Evolutionary conservation across 23 red algal genomes (phyloP).

Genomic region (Gracilaria caudata): DNA sequence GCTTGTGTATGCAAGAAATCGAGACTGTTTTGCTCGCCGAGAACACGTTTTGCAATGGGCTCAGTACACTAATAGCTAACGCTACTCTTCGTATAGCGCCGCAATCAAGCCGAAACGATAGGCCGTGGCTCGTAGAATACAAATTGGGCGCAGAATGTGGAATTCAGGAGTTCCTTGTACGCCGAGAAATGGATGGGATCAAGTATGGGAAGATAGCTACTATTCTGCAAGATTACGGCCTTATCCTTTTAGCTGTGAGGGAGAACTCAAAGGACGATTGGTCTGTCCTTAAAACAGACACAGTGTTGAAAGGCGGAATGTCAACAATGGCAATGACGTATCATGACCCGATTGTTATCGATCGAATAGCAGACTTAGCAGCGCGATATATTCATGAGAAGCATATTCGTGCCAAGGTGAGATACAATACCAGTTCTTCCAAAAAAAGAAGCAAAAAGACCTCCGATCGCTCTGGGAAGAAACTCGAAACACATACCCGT

Average conservation of each 20-base stretch:
- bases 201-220: conserved; percentile 56
- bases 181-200: conserved; percentile 43
- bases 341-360: conserved; percentile 55
- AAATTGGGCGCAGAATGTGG: conserved; percentile 67
- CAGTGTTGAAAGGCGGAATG: conserved; percentile 22
- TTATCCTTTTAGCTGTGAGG: conserved; percentile 67
- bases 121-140: conserved; percentile 78
- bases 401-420: neutral
- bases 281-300: conserved; percentile 23
- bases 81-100: conserved; percentile 69
- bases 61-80: conserved; percentile 81
- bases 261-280: conserved; percentile 37
- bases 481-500: neutral
- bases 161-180: conserved; percentile 53
- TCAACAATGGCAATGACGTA: conserved; percentile 49
- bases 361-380: conserved; percentile 54
- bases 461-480: neutral
- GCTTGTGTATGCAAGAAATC: conserved; percentile 77
- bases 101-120: conserved; percentile 47
- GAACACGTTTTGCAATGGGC: conserved; percentile 86
- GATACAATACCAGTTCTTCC: neutral
- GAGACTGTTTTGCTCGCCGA: conserved; percentile 69
- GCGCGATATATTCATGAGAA: conserved; percentile 43
- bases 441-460: neutral
- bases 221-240: conserved; percentile 68